Evolutionary conservation across 257 asterid genomes (phyloP).

Genomic region (Solanum sparsipilum): DNA sequence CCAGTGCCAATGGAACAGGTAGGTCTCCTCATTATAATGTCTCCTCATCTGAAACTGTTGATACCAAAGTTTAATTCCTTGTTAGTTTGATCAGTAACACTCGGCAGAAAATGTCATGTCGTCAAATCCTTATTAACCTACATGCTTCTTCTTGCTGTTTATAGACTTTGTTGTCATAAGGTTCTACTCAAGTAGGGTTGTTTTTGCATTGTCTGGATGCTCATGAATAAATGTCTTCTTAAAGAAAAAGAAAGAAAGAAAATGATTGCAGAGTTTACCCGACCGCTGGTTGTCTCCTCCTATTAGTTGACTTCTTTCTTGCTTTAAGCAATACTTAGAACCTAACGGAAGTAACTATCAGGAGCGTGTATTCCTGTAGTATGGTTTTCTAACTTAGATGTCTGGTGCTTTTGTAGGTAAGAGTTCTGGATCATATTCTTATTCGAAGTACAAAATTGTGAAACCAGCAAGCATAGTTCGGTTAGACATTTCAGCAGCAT

Average conservation of each 20-base stretch:
- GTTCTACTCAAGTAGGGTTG: background rate
- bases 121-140: background rate
- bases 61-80: background rate
- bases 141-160: background rate
- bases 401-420: background rate
- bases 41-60: background rate
- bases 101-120: background rate
- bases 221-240: background rate
- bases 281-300: background rate
- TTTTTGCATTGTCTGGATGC: background rate
- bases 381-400: background rate
- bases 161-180: background rate
- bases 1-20: background rate
- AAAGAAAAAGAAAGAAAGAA: background rate
- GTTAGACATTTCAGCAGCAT: background rate
- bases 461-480: background rate
- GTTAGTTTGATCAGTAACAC: background rate
- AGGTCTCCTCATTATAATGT: background rate
- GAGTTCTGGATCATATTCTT: background rate
- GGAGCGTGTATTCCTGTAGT: background rate
- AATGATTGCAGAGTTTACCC: background rate
- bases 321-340: background rate
- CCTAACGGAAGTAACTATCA: background rate
- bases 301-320: background rate
- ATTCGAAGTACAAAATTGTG: background rate